Evolutionary conservation across 2,329 filamentous ascomycete genomes (phyloP).

Genomic region (Aspergillus fumigatus): DNA sequence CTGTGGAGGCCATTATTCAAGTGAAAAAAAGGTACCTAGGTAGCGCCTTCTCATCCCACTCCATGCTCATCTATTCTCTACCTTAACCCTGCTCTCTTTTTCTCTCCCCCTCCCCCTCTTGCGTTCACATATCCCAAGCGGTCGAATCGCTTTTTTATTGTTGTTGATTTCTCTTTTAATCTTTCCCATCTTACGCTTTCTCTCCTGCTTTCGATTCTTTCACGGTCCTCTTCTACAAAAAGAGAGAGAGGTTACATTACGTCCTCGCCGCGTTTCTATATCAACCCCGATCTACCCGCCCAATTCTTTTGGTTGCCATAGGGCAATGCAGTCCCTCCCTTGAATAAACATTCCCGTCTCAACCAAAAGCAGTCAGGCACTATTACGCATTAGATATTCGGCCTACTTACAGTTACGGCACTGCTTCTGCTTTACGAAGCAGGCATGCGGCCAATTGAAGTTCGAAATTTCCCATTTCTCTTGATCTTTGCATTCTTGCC

Average conservation of each 20-base stretch:
- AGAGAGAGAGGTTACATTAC: background rate
- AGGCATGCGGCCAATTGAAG: constrained; percentile 39
- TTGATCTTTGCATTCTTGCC: constrained; percentile 27
- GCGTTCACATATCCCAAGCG: background rate
- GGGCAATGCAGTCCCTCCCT: constrained; percentile 20
- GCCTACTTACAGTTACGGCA: constrained; percentile 6
- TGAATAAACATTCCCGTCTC: constrained; percentile 21
- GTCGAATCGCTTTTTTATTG: background rate
- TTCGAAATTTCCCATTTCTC: constrained; percentile 19
- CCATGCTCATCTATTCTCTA: background rate
- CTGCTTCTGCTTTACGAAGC: constrained; percentile 26
- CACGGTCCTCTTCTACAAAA: background rate
- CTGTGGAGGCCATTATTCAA: background rate
- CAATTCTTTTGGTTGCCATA: constrained; percentile 15
- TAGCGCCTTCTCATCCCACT: constrained; percentile 8
- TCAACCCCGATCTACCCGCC: constrained; percentile 19
- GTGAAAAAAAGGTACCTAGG: background rate
- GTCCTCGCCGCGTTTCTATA: constrained; percentile 18
- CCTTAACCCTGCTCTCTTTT: constrained; percentile 4
- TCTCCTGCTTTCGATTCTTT: background rate
- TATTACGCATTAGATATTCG: constrained; percentile 4
- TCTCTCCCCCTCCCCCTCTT: constrained; percentile 4
- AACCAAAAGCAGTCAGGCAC: constrained; percentile 2
- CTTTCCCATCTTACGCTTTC: background rate
- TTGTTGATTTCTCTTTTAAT: background rate